A percentile compares a stretch with the other conserved stretches of the same genome.
phyloP scores from a whole-genome alignment of 2,329 filamentous ascomycete species.

The Orbilia quercus region DNA sequence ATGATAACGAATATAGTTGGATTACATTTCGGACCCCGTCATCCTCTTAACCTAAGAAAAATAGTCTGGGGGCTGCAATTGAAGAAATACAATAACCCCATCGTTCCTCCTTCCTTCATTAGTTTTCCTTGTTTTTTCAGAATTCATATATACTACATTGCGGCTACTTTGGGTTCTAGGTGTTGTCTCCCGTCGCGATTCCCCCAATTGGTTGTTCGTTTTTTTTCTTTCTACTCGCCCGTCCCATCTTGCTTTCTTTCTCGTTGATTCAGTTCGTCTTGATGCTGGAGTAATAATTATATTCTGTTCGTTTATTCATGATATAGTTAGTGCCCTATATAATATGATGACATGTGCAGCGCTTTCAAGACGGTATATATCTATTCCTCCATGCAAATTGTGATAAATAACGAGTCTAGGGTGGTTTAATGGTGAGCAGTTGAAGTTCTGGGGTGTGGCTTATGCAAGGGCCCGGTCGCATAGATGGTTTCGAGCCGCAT shows the following conservation, averaged over 20 bases:
- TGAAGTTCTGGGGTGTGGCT: too few species aligned
- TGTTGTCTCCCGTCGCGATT: slow-evolving; percentile 49
- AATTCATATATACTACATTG: slow-evolving; percentile 36
- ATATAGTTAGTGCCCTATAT: slow-evolving; percentile 30
- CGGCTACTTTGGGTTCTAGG: slow-evolving; percentile 42
- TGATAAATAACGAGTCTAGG: too few species aligned
- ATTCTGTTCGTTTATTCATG: slow-evolving; percentile 8
- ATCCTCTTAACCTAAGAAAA: not conserved
- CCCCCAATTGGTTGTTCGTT: slow-evolving; percentile 30
- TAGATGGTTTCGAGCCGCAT: too few species aligned
- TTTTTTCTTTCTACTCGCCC: slow-evolving; percentile 16
- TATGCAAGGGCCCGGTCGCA: too few species aligned
- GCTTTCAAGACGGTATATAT: not conserved
- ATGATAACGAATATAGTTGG: too few species aligned
- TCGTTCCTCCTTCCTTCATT: slow-evolving; percentile 8
- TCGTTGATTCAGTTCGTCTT: slow-evolving; percentile 9
- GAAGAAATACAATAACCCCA: too few species aligned
- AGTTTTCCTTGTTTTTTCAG: not conserved
- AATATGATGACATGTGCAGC: slow-evolving; percentile 23
- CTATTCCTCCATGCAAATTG: too few species aligned
- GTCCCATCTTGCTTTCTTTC: slow-evolving; percentile 8
- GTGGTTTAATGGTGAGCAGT: too few species aligned
- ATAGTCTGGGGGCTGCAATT: too few species aligned
- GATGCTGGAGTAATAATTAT: slow-evolving; percentile 47
- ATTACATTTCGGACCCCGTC: slow-evolving; percentile 7